Evolutionary conservation across 768 basidiomycete genomes (phyloP).

Genomic region (Pleurotus djamor): DNA sequence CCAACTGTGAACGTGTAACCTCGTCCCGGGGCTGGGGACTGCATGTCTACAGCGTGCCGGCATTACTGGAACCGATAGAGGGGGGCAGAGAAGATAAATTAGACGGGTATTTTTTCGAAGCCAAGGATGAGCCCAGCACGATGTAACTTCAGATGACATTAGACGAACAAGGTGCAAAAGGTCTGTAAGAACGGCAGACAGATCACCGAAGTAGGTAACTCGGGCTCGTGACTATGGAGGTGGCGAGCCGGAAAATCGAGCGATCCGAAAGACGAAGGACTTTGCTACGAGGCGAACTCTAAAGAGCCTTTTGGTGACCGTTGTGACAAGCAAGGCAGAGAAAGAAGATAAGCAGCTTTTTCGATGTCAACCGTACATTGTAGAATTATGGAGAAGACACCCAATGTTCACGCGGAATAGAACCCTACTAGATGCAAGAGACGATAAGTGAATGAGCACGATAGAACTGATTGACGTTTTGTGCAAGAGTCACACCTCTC

Average conservation of each 20-base stretch:
- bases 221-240: background rate
- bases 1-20: slow-evolving; percentile 55
- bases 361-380: background rate
- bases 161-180: background rate
- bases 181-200: background rate
- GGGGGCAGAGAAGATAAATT: slow-evolving; percentile 51
- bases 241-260: background rate
- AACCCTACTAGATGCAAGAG: background rate
- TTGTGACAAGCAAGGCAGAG: background rate
- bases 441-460: background rate
- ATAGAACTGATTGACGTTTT: too few species aligned
- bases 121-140: slow-evolving; percentile 1
- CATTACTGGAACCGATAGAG: slow-evolving; percentile 55
- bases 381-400: background rate
- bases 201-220: background rate
- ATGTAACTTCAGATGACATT: background rate
- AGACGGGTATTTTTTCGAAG: slow-evolving; percentile 20
- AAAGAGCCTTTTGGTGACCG: background rate
- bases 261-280: background rate
- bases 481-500: background rate
- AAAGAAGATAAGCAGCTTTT: background rate
- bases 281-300: slow-evolving; percentile 5
- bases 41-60: slow-evolving; percentile 68
- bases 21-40: slow-evolving; percentile 64
- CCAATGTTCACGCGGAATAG: background rate